Base-by-base conservation (phyloP, 2,329 filamentous ascomycete species). In the Ceratocystiopsis brevicomis region DNA sequence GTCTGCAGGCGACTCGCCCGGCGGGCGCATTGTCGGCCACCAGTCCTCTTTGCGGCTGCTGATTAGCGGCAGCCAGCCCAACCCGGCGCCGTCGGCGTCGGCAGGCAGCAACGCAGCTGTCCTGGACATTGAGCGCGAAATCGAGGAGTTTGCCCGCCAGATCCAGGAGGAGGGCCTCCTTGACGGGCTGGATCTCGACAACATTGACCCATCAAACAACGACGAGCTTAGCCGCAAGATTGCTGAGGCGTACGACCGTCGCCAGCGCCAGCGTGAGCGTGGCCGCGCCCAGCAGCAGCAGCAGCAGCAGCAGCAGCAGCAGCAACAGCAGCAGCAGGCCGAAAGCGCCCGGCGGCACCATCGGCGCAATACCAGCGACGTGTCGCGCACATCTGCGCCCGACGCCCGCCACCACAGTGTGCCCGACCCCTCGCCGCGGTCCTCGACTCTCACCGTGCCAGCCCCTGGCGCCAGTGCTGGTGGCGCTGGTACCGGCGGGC, bases 191-290 rank as follows among this genome's bases (percentile, higher is more conserved):
- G 87, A 95, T 55, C 63, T 95, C 44, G 82, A 90, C 53, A 87
- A 87, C 49, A 76, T 95, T 43, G 86, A 88, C 48, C 68, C 85
- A 15, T 74, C 67, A 40, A 82, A 86, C 53, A 85, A 95, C 55
- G 86, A 95, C 53, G 84, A 92, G 54, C 74, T 96, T 15, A 93
- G 83, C 50, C 81, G 88, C 54, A 77, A 81, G 46, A 94, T 96
- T 52, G 87, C 86, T 2, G 83, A 92, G 53, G 85, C 85, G 2
- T 94, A 92, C 54, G 68, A 83, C 45, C 71, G 83, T 48, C 70
- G 84, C 30, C 84, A 92, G 54, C 71, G 69, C 30, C 84, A 92
- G 54, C 71, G 69, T 46, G 56, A 65, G n/a, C 66, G 71, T 13
- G 61, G 62, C 19, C 36, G 66, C 40, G 10, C 30, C 21, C 17